Evolutionary conservation across 1,284 basidiomycete genomes (phyloP), one percentile per base, ranked within the genome.

Genomic region (Salmacisia buchloeana): DNA sequence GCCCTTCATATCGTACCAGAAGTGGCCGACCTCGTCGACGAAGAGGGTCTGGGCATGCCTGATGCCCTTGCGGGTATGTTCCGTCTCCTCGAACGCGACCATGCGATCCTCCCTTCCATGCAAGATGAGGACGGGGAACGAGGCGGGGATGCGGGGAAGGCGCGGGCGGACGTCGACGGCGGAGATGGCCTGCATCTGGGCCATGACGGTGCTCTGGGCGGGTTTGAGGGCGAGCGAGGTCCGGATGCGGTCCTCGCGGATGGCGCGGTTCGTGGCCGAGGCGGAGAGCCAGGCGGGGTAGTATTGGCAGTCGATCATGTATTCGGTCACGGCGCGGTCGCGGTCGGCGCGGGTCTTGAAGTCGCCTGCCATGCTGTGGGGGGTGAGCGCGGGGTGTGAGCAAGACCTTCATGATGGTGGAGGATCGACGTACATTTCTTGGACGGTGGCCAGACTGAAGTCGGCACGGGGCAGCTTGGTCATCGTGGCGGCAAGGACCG

Each of bases 401-500:
- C 38, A 57, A n/a, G 29, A 23, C 23, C 43, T 46, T 12, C n/a
- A 3, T 4, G 3, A 25, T 7, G 2, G 10, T 60, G 25, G 27
- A 29, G 18, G 27, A 58, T 9, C 64, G 27, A 43, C 70, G 64
- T 46, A 27, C 65, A 49, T 64, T 35, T 36, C 58, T 27, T 67
- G 63, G 29, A 72, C 45, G 13, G 63, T 35, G 7, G 59, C 35
- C 0, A 58, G 39, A 15, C 65, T 45, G 35, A 72, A 68, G 23
- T 77, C 75, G 6, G 71, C 72, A 0, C 65, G 59, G 1, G 77
- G 77, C 18, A 75, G 52, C 59, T 77, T 78, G 27, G 70, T 63
- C 69, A 78, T 78, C 7, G 77, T 79, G 1, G 75, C 69, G 0
- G 69, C 58, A 1, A 79, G 58, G n/a, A 79, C 64, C 1, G 67